These are phyloP conservation scores for Wickerhamomyces mucosus DNA, from an alignment of 805 yeast species.

Conservation along the genomic window DNA sequence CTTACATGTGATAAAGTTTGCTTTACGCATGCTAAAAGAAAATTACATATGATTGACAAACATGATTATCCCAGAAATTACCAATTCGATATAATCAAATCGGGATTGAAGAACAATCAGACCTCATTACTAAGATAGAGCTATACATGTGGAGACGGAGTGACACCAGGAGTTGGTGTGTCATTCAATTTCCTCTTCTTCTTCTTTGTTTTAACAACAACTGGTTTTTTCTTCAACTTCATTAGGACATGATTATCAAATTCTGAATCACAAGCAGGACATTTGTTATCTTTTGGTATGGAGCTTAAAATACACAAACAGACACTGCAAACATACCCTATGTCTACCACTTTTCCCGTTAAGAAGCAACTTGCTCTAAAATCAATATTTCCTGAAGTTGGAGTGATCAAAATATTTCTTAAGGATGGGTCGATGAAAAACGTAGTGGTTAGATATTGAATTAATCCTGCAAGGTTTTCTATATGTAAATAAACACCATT, in stretches of 20 bases:
- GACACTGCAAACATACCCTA: slow-evolving; percentile 92
- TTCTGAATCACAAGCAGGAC: slow-evolving; percentile 81
- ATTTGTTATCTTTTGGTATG: slow-evolving; percentile 55
- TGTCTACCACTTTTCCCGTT: slow-evolving; percentile 83
- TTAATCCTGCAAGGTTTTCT: slow-evolving; percentile 60
- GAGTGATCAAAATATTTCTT: slow-evolving; percentile 66
- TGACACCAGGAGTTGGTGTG: slow-evolving; percentile 1
- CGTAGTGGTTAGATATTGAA: slow-evolving; percentile 77
- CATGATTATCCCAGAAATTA: too few species aligned
- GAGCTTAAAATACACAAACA: slow-evolving; percentile 74
- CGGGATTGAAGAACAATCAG: too few species aligned
- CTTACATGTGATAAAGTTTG: too few species aligned
- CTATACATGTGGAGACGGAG: too few species aligned
- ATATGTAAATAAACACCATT: slow-evolving; percentile 76
- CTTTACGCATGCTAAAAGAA: too few species aligned
- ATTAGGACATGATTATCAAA: slow-evolving; percentile 59
- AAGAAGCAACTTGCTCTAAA: slow-evolving; percentile 91
- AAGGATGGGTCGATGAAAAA: slow-evolving; percentile 80
- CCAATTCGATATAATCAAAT: too few species aligned
- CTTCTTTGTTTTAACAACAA: slow-evolving; percentile 31
- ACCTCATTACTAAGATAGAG: too few species aligned
- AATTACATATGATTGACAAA: too few species aligned
- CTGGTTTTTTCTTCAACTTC: slow-evolving; percentile 52
- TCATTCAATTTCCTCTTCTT: slow-evolving; percentile 26
- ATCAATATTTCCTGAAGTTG: slow-evolving; percentile 79